Evolutionary conservation across 2,329 filamentous ascomycete genomes (phyloP).

Genomic region (Teratosphaeria destructans): DNA sequence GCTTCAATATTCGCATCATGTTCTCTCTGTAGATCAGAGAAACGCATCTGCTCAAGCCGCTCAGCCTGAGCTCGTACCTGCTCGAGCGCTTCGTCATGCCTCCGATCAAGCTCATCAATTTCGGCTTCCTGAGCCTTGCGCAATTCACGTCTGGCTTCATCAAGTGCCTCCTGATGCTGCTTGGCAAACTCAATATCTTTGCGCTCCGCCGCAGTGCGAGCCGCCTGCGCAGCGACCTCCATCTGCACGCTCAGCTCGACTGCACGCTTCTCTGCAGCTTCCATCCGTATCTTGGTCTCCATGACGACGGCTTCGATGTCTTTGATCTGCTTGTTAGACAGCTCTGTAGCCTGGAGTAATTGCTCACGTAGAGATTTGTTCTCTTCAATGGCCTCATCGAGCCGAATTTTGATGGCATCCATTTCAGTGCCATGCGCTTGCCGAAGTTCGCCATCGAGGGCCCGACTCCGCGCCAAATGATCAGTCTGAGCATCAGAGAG

Average conservation of each 20-base stretch:
- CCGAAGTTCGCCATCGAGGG: conserved; percentile 3
- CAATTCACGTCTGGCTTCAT: conserved; percentile 11
- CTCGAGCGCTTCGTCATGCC: conserved; percentile 16
- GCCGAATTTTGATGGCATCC: conserved; percentile 3
- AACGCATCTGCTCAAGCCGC: conserved; percentile 9
- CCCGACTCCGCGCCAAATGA: conserved; percentile 4
- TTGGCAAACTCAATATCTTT: conserved; percentile 6
- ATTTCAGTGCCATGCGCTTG: conserved; percentile 3
- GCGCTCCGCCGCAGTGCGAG: conserved; percentile 9
- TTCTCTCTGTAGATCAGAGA: conserved; percentile 12
- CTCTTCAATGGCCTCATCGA: conserved; percentile 5
- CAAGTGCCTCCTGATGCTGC: conserved; percentile 12
- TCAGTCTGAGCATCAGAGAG: conserved; percentile 1
- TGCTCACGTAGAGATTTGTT: neutral
- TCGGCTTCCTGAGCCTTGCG: conserved; percentile 12
- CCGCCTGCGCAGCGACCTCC: neutral
- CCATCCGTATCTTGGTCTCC: neutral
- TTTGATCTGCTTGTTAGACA: neutral
- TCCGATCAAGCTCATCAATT: conserved; percentile 13
- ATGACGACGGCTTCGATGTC: neutral
- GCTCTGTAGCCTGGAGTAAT: neutral
- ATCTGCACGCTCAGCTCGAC: neutral
- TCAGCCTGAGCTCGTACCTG: conserved; percentile 13
- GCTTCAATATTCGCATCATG: conserved; percentile 12
- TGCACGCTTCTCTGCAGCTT: neutral